phyloP scores from a whole-genome alignment of 2,329 filamentous ascomycete genomes.

The Fusarium verticillioides region DNA sequence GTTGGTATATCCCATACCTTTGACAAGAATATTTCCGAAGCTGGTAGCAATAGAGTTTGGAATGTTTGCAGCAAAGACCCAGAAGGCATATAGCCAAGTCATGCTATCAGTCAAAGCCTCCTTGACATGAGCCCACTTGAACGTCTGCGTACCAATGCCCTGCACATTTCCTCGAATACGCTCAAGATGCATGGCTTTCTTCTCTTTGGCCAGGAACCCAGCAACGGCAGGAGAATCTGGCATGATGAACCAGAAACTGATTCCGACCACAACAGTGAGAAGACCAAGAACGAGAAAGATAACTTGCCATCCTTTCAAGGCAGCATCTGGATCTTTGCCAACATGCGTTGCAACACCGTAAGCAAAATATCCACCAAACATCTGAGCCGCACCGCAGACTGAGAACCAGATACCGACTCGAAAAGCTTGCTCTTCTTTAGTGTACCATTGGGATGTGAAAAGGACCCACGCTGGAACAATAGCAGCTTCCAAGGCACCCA shows the following conservation, averaged over 20 bases:
- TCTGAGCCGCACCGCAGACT: constrained; percentile 30
- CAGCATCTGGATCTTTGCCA: constrained; percentile 19
- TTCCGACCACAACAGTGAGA: not conserved
- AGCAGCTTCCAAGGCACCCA: not conserved
- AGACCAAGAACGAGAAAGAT: not conserved
- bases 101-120: constrained; percentile 32
- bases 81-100: constrained; percentile 38
- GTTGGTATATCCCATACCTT: constrained; percentile 1
- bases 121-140: constrained; percentile 32
- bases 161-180: not conserved
- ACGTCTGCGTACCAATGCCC: constrained; percentile 11
- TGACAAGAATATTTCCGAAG: not conserved
- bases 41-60: constrained; percentile 29
- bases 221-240: not conserved
- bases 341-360: constrained; percentile 35
- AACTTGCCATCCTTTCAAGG: not conserved
- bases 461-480: constrained; percentile 19
- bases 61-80: constrained; percentile 38
- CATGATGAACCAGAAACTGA: not conserved
- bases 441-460: constrained; percentile 39
- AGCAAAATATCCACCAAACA: constrained; percentile 39
- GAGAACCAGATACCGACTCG: constrained; percentile 39
- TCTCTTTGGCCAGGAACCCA: not conserved
- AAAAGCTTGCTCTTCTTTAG: constrained; percentile 36
- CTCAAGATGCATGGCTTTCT: constrained; percentile 2